Evolutionary conservation across 306 rosid genomes (phyloP).

Genomic region (Acmispon strigosus): DNA sequence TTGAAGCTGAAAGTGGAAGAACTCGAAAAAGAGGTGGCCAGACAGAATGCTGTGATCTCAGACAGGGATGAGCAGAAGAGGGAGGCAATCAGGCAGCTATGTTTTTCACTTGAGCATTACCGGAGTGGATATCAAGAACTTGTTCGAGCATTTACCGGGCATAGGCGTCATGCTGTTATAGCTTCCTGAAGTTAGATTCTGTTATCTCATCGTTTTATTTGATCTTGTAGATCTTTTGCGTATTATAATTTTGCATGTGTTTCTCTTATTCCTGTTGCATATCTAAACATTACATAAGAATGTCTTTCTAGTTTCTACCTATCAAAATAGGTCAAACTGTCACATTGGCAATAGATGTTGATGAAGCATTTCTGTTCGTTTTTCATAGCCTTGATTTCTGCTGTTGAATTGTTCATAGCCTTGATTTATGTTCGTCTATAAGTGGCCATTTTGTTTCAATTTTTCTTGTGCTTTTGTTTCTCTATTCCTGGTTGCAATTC

Average conservation of each 20-base stretch:
- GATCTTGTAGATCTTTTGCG: background rate
- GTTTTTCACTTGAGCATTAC: conserved; percentile 69
- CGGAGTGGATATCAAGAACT: conserved; percentile 67
- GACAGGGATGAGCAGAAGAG: conserved; percentile 69
- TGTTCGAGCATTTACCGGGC: conserved; percentile 40
- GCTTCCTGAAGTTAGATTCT: conserved; percentile 20
- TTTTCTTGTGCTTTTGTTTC: too few relatives aligned
- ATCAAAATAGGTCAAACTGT: conserved; percentile 5
- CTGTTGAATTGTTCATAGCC: too few relatives aligned
- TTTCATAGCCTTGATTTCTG: background rate
- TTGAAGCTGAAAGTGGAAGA: conserved; percentile 47
- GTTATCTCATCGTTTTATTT: background rate
- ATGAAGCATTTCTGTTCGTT: background rate
- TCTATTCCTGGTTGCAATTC: too few relatives aligned
- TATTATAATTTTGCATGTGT: conserved; percentile 6
- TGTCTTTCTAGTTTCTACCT: background rate
- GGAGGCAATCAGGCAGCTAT: conserved; percentile 80
- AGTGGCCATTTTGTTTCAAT: too few relatives aligned
- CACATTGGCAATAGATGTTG: background rate
- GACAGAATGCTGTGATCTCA: conserved; percentile 46
- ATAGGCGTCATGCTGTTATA: conserved; percentile 34
- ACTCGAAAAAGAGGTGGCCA: conserved; percentile 47
- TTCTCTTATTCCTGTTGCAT: background rate
- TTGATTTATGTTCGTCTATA: background rate
- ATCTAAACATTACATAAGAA: background rate